Percentiles rank a stretch among this genome's conserved stretches.
Evolutionary conservation across 257 asterid genomes (phyloP).

Genomic region (Oldenlandia corymbosa): DNA sequence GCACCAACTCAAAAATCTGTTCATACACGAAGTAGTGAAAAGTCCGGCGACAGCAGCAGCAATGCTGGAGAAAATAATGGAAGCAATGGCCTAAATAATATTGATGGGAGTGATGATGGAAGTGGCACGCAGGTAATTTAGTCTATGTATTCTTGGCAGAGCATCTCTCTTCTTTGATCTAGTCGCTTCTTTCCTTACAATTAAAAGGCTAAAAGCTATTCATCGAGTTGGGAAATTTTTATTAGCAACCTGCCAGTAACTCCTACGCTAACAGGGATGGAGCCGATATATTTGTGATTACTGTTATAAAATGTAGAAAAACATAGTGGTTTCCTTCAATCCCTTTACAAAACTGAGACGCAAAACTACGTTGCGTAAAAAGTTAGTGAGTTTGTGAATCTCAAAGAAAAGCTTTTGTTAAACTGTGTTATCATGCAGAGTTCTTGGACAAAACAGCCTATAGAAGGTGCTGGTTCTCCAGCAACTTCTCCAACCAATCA

Average conservation of each 20-base stretch:
- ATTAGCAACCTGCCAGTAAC: not conserved
- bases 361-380: not conserved
- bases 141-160: too few species aligned
- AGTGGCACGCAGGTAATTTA: slow-evolving; percentile 79
- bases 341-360: not conserved
- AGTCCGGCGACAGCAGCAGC: slow-evolving; percentile 45
- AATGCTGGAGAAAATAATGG: slow-evolving; percentile 47
- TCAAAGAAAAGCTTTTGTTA: not conserved
- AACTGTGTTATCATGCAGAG: slow-evolving; percentile 44
- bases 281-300: too few species aligned
- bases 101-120: slow-evolving; percentile 63
- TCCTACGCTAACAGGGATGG: not conserved
- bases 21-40: slow-evolving; percentile 48
- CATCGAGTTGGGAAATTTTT: not conserved
- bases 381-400: not conserved
- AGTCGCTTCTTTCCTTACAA: not conserved
- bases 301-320: not conserved
- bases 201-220: not conserved
- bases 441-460: slow-evolving; percentile 78
- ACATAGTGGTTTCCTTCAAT: not conserved
- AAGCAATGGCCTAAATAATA: slow-evolving; percentile 44
- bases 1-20: slow-evolving; percentile 65
- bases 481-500: slow-evolving; percentile 46
- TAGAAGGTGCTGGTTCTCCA: slow-evolving; percentile 55
- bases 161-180: not conserved